phyloP scores from a whole-genome alignment of 345 rosid genomes.

The Hibiscus syriacus region DNA sequence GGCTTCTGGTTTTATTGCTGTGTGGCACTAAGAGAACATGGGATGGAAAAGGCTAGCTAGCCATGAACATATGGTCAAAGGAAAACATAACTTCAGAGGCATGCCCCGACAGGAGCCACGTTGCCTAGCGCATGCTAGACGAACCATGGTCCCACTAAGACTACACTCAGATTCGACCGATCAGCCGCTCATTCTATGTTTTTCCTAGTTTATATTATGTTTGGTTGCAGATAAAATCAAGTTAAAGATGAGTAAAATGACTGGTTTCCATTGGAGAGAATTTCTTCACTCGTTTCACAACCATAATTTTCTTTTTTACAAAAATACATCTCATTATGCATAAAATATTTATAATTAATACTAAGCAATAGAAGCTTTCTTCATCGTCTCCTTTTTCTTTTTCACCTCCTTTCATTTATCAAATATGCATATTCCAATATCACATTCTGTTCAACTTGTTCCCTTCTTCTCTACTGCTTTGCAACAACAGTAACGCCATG shows the following conservation, averaged over 20 bases:
- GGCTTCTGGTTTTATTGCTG: too few species aligned
- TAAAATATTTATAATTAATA: constrained; percentile 11
- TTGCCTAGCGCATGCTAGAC: constrained; percentile 36
- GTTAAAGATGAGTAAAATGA: too few species aligned
- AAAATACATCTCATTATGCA: constrained; percentile 15
- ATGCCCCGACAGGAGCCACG: constrained; percentile 31
- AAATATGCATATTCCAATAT: too few species aligned
- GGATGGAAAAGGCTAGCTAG: too few species aligned
- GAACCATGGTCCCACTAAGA: constrained; percentile 20
- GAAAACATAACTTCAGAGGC: constrained; percentile 15
- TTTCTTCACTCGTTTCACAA: constrained; percentile 19
- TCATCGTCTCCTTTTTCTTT: not conserved
- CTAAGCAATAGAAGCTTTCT: not conserved
- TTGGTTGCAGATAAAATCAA: too few species aligned
- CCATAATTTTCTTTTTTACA: constrained; percentile 18
- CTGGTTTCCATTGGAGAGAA: too few species aligned
- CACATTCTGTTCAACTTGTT: constrained; percentile 26
- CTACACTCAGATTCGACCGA: too few species aligned
- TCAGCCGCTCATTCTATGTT: too few species aligned
- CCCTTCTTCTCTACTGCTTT: constrained; percentile 38
- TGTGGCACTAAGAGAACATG: too few species aligned
- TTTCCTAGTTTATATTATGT: too few species aligned
- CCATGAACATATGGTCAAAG: not conserved
- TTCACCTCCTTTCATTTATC: too few species aligned
- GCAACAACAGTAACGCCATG: constrained; percentile 33